phyloP scores from a whole-genome alignment of 2,329 filamentous ascomycete species.

The Aquanectria penicillioides region DNA sequence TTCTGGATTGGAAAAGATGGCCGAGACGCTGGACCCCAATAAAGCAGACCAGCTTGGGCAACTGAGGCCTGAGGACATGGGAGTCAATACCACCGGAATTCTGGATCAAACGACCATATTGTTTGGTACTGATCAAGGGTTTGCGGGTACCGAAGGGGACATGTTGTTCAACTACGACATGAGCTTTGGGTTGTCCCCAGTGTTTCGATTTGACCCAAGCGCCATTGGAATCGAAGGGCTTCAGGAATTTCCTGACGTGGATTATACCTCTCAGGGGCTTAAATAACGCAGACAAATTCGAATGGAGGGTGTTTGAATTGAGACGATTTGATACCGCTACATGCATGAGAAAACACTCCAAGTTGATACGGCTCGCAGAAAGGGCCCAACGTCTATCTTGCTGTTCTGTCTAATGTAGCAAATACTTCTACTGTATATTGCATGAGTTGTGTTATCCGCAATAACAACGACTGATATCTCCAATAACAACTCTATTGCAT shows the following conservation, averaged over 20 bases:
- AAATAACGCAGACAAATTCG: too few relatives aligned
- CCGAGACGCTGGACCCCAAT: conserved; percentile 21
- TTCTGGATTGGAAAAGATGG: conserved; percentile 54
- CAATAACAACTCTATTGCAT: too few relatives aligned
- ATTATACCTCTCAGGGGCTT: background rate
- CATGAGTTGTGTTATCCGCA: too few relatives aligned
- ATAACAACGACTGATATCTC: too few relatives aligned
- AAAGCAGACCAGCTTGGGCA: background rate
- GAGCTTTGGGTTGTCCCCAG: conserved; percentile 41
- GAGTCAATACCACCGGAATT: background rate
- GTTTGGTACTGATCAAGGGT: conserved; percentile 13
- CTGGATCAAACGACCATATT: conserved; percentile 4
- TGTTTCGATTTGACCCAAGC: conserved; percentile 41
- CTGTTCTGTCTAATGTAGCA: too few relatives aligned
- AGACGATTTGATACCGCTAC: too few relatives aligned
- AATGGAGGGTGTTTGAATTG: background rate
- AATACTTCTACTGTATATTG: too few relatives aligned
- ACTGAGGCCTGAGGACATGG: background rate
- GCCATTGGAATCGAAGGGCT: conserved; percentile 29
- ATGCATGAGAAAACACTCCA: too few relatives aligned
- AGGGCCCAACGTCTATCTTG: too few relatives aligned
- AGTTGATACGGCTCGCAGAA: too few relatives aligned
- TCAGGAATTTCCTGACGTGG: conserved; percentile 8
- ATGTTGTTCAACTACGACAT: conserved; percentile 39
- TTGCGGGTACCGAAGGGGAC: conserved; percentile 19